Conservation (phyloP, 2,329 filamentous ascomycete genomes). For the Calonectria naviculata region DNA sequence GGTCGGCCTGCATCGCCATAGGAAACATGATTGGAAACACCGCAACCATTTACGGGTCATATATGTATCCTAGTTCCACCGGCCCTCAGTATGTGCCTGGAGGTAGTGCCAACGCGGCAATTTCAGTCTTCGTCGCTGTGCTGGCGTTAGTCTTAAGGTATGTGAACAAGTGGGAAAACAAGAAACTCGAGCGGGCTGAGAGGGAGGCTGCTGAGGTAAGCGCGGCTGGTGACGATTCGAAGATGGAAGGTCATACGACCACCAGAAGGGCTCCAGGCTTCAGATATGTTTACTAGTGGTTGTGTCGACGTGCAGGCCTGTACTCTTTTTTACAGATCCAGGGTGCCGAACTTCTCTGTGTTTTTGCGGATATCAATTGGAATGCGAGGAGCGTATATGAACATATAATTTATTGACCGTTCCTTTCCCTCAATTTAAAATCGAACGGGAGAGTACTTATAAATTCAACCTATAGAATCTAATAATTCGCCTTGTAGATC, state of each 20-base stretch:
- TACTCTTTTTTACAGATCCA: no score
- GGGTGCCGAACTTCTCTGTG: no score
- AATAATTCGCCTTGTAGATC: no score
- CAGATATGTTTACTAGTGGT: neutral
- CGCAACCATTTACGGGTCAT: conserved; percentile 58
- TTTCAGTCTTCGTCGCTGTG: conserved; percentile 69
- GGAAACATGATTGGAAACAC: conserved; percentile 74
- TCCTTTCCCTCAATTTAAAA: no score
- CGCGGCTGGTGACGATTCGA: neutral
- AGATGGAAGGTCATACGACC: neutral
- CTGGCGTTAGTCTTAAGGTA: conserved; percentile 64
- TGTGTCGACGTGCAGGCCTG: no score
- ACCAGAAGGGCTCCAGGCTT: neutral
- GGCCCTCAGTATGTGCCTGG: conserved; percentile 60
- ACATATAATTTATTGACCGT: no score
- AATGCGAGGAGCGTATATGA: no score
- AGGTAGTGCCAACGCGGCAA: conserved; percentile 70
- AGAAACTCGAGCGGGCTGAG: conserved; percentile 63
- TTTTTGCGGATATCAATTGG: no score
- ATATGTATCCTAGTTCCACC: conserved; percentile 57
- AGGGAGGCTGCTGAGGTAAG: conserved; percentile 24
- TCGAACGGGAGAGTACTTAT: no score
- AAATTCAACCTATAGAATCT: no score
- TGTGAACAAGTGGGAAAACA: conserved; percentile 70
- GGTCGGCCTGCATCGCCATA: conserved; percentile 74